These are phyloP conservation scores for Rubroshorea leprosula DNA, from an alignment of 345 rosid species.

Conservation along the genomic window DNA sequence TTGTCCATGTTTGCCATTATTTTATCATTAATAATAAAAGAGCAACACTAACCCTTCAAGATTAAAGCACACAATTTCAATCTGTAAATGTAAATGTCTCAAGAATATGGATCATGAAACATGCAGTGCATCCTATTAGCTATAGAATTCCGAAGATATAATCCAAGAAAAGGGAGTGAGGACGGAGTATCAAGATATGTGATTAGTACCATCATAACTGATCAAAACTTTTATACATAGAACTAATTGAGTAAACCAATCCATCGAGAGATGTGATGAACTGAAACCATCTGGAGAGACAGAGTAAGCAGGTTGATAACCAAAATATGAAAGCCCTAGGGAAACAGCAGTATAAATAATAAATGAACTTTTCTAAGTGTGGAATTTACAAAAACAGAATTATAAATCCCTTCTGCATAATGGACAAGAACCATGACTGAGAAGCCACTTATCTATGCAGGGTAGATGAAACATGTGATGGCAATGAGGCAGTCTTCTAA, in stretches of 20 bases:
- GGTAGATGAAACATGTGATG: constrained; percentile 97
- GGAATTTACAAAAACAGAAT: constrained; percentile 21
- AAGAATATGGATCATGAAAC: too few species aligned
- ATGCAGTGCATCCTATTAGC: too few species aligned
- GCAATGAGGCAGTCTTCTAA: constrained; percentile 90
- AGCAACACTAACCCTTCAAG: too few species aligned
- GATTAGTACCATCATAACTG: constrained; percentile 7
- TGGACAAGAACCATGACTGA: constrained; percentile 86
- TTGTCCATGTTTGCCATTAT: too few species aligned
- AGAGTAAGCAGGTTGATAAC: constrained; percentile 8
- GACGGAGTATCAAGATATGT: too few species aligned
- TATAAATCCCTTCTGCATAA: constrained; percentile 89
- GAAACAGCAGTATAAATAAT: constrained; percentile 10
- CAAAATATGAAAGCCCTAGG: constrained; percentile 15
- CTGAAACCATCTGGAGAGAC: constrained; percentile 8
- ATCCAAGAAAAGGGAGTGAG: too few species aligned
- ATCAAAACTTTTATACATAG: constrained; percentile 40
- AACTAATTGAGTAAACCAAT: constrained; percentile 21
- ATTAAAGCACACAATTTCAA: too few species aligned
- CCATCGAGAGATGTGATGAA: neutral
- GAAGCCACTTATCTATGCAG: constrained; percentile 97
- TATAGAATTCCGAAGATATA: neutral
- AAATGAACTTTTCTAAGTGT: constrained; percentile 15
- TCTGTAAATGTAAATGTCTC: too few species aligned
- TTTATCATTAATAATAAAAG: too few species aligned